phyloP scores from a whole-genome alignment of 2,329 filamentous ascomycete genomes.

The Diplodia mutila region DNA sequence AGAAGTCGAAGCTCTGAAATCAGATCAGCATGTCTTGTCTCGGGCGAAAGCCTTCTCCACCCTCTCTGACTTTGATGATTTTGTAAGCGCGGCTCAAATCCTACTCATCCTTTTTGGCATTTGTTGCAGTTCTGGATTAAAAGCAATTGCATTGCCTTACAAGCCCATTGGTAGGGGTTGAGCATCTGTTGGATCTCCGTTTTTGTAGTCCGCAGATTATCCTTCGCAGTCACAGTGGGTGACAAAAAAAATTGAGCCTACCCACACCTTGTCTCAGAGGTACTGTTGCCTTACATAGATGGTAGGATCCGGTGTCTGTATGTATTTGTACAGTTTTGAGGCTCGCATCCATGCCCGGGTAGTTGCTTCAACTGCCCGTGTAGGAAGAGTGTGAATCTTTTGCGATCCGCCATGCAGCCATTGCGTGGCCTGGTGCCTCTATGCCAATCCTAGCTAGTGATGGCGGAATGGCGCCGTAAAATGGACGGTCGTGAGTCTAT shows the following conservation, averaged over 20 bases:
- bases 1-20: conserved; percentile 17
- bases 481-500: not conserved
- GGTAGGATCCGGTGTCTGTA: too few species aligned
- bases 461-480: not conserved
- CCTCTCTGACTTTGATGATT: too few species aligned
- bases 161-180: not conserved
- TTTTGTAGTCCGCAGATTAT: not conserved
- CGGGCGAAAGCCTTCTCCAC: not conserved
- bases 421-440: not conserved
- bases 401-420: not conserved
- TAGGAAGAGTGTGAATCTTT: too few species aligned
- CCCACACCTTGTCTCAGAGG: too few species aligned
- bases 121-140: not conserved
- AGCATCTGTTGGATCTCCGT: not conserved
- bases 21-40: not conserved
- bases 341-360: too few species aligned
- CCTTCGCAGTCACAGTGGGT: not conserved
- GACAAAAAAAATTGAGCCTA: too few species aligned
- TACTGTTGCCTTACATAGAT: too few species aligned
- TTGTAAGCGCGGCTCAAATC: not conserved
- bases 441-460: not conserved
- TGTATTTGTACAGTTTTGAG: too few species aligned
- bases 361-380: too few species aligned
- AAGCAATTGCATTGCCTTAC: not conserved
- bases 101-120: not conserved